Evolutionary conservation across 805 yeast genomes (phyloP), one percentile per base, ranked within the genome.

Genomic region (Zygotorulaspora chibaensis): DNA sequence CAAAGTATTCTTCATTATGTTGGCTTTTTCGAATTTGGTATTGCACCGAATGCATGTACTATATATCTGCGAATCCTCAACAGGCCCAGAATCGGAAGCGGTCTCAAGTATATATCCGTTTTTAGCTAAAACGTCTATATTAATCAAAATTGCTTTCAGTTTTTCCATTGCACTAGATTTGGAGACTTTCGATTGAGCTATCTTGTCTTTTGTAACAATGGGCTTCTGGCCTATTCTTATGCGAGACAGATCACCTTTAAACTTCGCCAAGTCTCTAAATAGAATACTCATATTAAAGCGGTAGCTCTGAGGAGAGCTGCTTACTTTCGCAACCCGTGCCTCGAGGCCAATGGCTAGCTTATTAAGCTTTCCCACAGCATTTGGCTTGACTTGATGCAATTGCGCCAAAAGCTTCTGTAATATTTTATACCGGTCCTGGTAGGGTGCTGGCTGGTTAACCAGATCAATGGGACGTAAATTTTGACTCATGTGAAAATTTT

Each of bases 381-480:
- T 44, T 1, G 59, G 53, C 30, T 55, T 52, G 17, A 48, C 45
- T 39, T 52, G 56, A 33, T 50, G 45, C 25, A 63, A 34, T 8
- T 52, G 49, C 8, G 54, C 53, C 41, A 46, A 51, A n/a, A 66
- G 36, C 35, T 61, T 63, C 8, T 61, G 57, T 8, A 63, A 44
- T 40, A 62, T 56, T 39, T 58, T 62, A 38, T 57, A 54, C 26
- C 70, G 52, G 17, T 63, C 66, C 38, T 59, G 65, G 39, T 60
- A 66, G 1, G 61, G 55, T 2, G 59, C 61, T 8, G 66, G 64
- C 38, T 61, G 66, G 16, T 43, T 50, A 18, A 49, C 56, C 48
- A 64, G 36, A 45, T 61, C 67, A 16, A 58, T 47, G 1, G 68
- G 68, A 6, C 66, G 53, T 29, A 63, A 42, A 17, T 35, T 16